A percentile compares a stretch with the other conserved stretches of the same genome.
phyloP scores from a whole-genome alignment of 2,329 filamentous ascomycete genomes.

The Allantophomopsis lycopodina region DNA sequence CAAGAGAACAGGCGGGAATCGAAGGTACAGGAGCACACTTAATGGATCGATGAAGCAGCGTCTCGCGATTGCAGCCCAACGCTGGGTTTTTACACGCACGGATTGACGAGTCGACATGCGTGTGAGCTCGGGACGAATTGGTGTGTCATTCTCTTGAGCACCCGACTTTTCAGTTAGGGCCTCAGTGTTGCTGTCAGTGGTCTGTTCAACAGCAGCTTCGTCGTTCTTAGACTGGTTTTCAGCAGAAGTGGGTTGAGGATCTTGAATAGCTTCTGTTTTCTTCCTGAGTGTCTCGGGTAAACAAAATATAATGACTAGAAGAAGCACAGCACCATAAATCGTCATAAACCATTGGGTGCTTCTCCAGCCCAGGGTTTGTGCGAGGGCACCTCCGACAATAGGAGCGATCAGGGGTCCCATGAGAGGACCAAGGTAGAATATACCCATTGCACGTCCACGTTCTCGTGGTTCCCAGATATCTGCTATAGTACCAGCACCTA shows the following conservation, averaged over 20 bases:
- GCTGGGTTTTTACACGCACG: constrained; percentile 37
- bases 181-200: not conserved
- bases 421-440: constrained; percentile 71
- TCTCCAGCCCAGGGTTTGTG: constrained; percentile 57
- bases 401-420: constrained; percentile 63
- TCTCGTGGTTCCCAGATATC: constrained; percentile 66
- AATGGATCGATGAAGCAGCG: constrained; percentile 57
- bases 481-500: constrained; percentile 71
- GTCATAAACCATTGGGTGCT: constrained; percentile 67
- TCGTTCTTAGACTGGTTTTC: constrained; percentile 12
- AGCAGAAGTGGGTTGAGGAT: not conserved
- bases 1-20: constrained; percentile 57
- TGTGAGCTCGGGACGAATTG: constrained; percentile 13
- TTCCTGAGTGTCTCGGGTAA: constrained; percentile 47
- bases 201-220: constrained; percentile 7
- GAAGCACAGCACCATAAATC: constrained; percentile 49
- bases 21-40: constrained; percentile 52
- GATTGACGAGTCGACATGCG: constrained; percentile 47
- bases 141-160: not conserved
- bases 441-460: constrained; percentile 66
- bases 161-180: constrained; percentile 2
- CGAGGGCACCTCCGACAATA: constrained; percentile 62
- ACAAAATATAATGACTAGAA: constrained; percentile 41
- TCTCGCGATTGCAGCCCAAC: constrained; percentile 35
- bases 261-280: not conserved